Evolutionary conservation across 1,284 basidiomycete species (phyloP), one percentile per base, ranked within the genome.

Genomic region (Mycena sp.): DNA sequence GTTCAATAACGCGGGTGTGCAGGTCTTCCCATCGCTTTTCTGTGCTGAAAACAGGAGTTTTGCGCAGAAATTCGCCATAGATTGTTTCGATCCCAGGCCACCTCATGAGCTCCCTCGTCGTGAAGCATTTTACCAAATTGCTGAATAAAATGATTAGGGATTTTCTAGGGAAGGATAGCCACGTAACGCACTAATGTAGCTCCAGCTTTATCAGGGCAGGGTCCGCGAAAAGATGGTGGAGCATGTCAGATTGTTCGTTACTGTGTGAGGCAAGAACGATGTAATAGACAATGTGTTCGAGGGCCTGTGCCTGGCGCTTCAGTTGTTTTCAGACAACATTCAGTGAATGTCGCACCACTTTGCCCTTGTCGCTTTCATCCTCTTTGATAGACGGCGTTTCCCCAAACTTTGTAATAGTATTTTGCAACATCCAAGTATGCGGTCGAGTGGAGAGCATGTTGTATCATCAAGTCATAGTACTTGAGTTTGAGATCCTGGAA

Each of bases 231-330:
- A 98, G 83, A 71, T 95, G 91, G 72, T 98, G 91, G 57, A 99
- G 83, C 89, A 99, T 94, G 76, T 99, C 96, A 16, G 90, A 94
- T 78, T 99, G 98, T 78, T 99, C 98, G 76, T 99, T 99, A 77
- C 92, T 93, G 76, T 98, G 94, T 7, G 96, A 90, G 0, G 96
- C 92, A 56, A 99, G 88, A 23, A 98, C 89, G 56, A 98, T 87
- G 74, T 98, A 99, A 78, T 95, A 96, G 58, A 98, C 91, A 62
- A 99, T 95, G 76, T 96, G 94, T 78, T 94, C 93, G 21, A 96
- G 85, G 32, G 94, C 92, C 94, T 96, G 68, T 50, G 32, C 29
- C n/a, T n/a, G 17, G n/a, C 21, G 16, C 57, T 57, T 45, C 49
- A 56, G 41, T 53, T 58, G 23, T 41, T 70, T 55, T 64, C 37